Percentiles rank a stretch among this genome's conserved stretches.
Evolutionary conservation across 352 stramenopile genomes (phyloP).

Genomic region (Globisporangium megalacanthum): DNA sequence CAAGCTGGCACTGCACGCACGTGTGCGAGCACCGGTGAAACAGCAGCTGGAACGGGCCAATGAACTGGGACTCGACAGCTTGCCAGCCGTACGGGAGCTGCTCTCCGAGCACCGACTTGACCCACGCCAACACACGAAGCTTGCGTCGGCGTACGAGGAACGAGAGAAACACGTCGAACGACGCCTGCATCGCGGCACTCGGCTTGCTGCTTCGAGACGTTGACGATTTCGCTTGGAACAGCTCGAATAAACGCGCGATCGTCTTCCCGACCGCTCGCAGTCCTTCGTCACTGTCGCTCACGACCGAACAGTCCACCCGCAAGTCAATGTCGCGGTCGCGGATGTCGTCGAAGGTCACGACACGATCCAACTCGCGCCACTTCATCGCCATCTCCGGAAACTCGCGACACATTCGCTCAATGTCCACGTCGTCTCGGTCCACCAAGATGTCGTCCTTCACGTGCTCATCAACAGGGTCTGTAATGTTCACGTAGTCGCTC

Average conservation of each 20-base stretch:
- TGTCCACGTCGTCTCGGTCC: conserved; percentile 15
- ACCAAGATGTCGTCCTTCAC: conserved; percentile 30
- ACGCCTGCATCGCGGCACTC: conserved; percentile 16
- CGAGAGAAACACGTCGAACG: conserved; percentile 55
- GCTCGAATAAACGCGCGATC: conserved; percentile 25
- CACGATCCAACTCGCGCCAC: conserved; percentile 22
- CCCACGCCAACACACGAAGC: conserved; percentile 38
- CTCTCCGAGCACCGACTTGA: conserved; percentile 28
- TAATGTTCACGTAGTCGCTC: conserved; percentile 14
- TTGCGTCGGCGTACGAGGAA: conserved; percentile 59
- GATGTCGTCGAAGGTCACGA: conserved; percentile 21
- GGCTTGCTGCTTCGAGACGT: conserved; percentile 10
- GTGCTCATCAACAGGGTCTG: conserved; percentile 13
- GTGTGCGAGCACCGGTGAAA: conserved; percentile 51
- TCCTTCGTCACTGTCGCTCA: conserved; percentile 3
- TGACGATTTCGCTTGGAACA: conserved; percentile 20
- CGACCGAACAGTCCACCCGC: conserved; percentile 19
- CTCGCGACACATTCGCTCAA: conserved; percentile 23
- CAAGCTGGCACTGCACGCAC: conserved; percentile 45
- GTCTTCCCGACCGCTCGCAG: conserved; percentile 14
- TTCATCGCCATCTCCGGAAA: conserved; percentile 28
- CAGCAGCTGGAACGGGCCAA: conserved; percentile 40
- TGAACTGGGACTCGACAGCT: conserved; percentile 34
- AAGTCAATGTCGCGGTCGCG: conserved; percentile 46
- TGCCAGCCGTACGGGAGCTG: conserved; percentile 44